A percentile compares a stretch with the other conserved stretches of the same genome.
Evolutionary conservation across 2,329 filamentous ascomycete species (phyloP).

Genomic region (Sporothrix curviconia): DNA sequence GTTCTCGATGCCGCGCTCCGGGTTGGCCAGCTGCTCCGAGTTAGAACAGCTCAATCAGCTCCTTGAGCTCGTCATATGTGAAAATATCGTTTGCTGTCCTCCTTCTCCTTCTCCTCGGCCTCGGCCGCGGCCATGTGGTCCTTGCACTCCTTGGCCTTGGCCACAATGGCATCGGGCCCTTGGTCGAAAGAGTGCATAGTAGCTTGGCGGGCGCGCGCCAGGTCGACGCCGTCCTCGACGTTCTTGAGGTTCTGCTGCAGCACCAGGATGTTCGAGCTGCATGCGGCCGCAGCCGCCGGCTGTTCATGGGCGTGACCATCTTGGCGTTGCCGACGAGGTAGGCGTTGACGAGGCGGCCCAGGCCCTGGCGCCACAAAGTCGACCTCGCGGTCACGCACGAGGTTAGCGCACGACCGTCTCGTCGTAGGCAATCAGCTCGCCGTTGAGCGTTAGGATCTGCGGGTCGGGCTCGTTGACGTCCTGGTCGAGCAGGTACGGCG

Average conservation of each 20-base stretch:
- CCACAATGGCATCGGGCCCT: slow-evolving; percentile 59
- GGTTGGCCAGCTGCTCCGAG: slow-evolving; percentile 59
- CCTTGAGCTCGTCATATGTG: slow-evolving; percentile 60
- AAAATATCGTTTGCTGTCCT: slow-evolving; percentile 38
- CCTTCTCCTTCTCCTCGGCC: slow-evolving; percentile 20
- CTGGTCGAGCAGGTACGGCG: slow-evolving; percentile 60
- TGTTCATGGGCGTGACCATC: slow-evolving; percentile 76
- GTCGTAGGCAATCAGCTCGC: slow-evolving; percentile 79
- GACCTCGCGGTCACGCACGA: slow-evolving; percentile 60
- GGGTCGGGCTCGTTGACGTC: slow-evolving; percentile 72
- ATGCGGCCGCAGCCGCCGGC: slow-evolving; percentile 76
- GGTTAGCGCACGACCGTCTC: slow-evolving; percentile 68
- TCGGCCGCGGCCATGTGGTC: slow-evolving; percentile 32
- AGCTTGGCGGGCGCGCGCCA: slow-evolving; percentile 58
- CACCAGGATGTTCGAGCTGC: slow-evolving; percentile 88
- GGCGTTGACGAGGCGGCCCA: slow-evolving; percentile 70
- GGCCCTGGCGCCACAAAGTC: slow-evolving; percentile 68
- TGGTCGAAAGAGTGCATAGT: slow-evolving; percentile 62
- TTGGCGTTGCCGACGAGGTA: slow-evolving; percentile 68
- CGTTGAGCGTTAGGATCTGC: slow-evolving; percentile 74
- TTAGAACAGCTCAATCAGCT: slow-evolving; percentile 60
- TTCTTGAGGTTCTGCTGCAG: slow-evolving; percentile 96
- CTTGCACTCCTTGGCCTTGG: slow-evolving; percentile 48
- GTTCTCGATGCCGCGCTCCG: slow-evolving; percentile 60
- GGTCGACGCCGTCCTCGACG: slow-evolving; percentile 64